Conservation (phyloP, 108 stramenopile species). For the Cyclotella baltica region DNA sequence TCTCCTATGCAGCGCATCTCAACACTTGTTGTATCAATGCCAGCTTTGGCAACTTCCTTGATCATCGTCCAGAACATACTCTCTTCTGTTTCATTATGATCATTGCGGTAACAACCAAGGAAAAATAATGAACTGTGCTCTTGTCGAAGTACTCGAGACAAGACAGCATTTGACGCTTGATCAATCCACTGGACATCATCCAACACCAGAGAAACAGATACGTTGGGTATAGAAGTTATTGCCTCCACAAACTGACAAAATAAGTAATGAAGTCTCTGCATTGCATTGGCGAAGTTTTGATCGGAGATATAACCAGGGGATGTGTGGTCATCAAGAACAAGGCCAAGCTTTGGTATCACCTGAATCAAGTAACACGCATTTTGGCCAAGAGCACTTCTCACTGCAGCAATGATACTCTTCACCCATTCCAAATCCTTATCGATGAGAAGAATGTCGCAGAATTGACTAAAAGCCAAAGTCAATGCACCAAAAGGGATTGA, state of each 20-base stretch:
- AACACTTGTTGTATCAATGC: slow-evolving; percentile 9
- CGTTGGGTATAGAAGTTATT: not conserved
- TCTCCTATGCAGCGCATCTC: slow-evolving; percentile 16
- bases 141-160: slow-evolving; percentile 5
- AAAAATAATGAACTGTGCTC: not conserved
- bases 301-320: not conserved
- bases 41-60: not conserved
- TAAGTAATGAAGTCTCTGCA: slow-evolving; percentile 24
- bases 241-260: slow-evolving; percentile 18
- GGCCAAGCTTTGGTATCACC: slow-evolving; percentile 14
- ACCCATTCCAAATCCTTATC: not conserved
- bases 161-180: slow-evolving; percentile 2
- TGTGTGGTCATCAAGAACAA: not conserved
- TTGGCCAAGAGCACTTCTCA: slow-evolving; percentile 6
- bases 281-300: slow-evolving; percentile 6
- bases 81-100: slow-evolving; percentile 14
- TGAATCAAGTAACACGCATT: not conserved
- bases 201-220: slow-evolving; percentile 21
- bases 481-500: slow-evolving; percentile 17
- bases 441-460: not conserved
- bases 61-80: slow-evolving; percentile 22
- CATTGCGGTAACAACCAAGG: slow-evolving; percentile 26
- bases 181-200: slow-evolving; percentile 44
- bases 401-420: not conserved
- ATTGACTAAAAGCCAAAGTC: slow-evolving; percentile 19